These are phyloP conservation scores for Acarospora socialis DNA, from an alignment of 2,329 filamentous ascomycete genomes.

Conservation along the genomic window DNA sequence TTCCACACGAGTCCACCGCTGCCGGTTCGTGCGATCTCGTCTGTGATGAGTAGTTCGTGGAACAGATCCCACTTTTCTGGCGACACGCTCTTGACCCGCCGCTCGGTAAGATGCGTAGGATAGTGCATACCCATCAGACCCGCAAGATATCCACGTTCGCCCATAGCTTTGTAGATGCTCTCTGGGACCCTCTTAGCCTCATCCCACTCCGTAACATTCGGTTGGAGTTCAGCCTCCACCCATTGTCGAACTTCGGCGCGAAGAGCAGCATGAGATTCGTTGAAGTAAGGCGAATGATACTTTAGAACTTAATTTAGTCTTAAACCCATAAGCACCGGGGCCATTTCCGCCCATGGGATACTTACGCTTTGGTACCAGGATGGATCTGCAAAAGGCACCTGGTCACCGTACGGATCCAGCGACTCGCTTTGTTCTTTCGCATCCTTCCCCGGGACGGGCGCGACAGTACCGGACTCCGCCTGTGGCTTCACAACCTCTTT, in stretches of 20 bases:
- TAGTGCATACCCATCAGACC: slow-evolving; percentile 77
- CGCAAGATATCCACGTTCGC: slow-evolving; percentile 78
- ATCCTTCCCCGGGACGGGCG: slow-evolving; percentile 30
- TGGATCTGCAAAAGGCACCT: slow-evolving; percentile 85
- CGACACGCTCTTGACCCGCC: slow-evolving; percentile 60
- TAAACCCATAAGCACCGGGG: slow-evolving; percentile 4
- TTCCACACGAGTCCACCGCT: slow-evolving; percentile 96
- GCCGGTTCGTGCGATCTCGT: slow-evolving; percentile 78
- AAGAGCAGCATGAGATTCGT: slow-evolving; percentile 81
- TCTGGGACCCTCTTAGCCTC: slow-evolving; percentile 83
- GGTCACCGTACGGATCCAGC: slow-evolving; percentile 68
- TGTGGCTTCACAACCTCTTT: slow-evolving; percentile 39
- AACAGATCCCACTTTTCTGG: slow-evolving; percentile 94
- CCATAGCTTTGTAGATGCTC: slow-evolving; percentile 89
- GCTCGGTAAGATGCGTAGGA: slow-evolving; percentile 58
- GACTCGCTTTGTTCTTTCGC: slow-evolving; percentile 49
- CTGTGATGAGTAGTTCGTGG: slow-evolving; percentile 91
- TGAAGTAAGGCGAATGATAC: slow-evolving; percentile 96
- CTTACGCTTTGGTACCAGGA: slow-evolving; percentile 87
- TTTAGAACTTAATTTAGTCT: too few species aligned
- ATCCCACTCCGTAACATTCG: slow-evolving; percentile 90
- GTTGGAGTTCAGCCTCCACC: slow-evolving; percentile 81
- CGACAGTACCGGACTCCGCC: slow-evolving; percentile 42
- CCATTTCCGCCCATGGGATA: slow-evolving; percentile 14
- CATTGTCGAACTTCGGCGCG: slow-evolving; percentile 84